Conservation (phyloP, 208 protist species). For the Trypanosoma platydactyli region DNA sequence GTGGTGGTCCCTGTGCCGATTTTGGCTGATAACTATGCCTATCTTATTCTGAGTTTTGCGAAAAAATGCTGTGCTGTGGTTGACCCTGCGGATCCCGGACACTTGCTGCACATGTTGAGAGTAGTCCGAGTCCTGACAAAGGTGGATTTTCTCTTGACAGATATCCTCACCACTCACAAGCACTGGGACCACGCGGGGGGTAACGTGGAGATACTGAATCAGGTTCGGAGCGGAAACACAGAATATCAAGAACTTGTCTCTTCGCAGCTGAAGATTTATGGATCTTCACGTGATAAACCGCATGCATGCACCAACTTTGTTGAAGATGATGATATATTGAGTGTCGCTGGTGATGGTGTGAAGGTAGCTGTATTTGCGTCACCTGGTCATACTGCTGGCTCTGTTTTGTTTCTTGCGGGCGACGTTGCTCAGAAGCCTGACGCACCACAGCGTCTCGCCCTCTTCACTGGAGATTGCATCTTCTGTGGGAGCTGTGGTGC, state of each 20-base stretch:
- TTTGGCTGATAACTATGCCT: slow-evolving; percentile 90
- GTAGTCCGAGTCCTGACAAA: slow-evolving; percentile 32
- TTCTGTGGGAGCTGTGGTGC: slow-evolving; percentile 92
- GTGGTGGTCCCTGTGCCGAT: slow-evolving; percentile 78
- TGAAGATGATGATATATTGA: slow-evolving; percentile 41
- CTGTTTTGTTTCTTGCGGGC: slow-evolving; percentile 70
- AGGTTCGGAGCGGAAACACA: slow-evolving; percentile 10
- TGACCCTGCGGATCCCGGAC: slow-evolving; percentile 75
- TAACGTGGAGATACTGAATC: slow-evolving; percentile 66
- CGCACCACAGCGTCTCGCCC: slow-evolving; percentile 35
- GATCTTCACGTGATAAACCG: slow-evolving; percentile 65
- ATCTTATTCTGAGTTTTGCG: slow-evolving; percentile 70
- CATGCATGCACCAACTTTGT: slow-evolving; percentile 61
- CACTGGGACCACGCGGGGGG: slow-evolving; percentile 96
- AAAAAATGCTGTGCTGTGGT: slow-evolving; percentile 61
- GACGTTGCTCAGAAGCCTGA: slow-evolving; percentile 32
- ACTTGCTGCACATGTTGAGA: slow-evolving; percentile 48
- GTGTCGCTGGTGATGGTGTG: slow-evolving; percentile 48
- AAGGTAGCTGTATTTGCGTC: slow-evolving; percentile 56
- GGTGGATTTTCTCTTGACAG: slow-evolving; percentile 50
- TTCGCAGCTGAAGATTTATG: slow-evolving; percentile 54
- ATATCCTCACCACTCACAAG: slow-evolving; percentile 95
- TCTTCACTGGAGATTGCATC: slow-evolving; percentile 94
- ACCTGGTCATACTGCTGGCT: slow-evolving; percentile 83
- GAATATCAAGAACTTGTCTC: neutral